Evolutionary conservation across 2,329 filamentous ascomycete species (phyloP), one percentile per base, ranked within the genome.

Genomic region (Talaromyces piceae): DNA sequence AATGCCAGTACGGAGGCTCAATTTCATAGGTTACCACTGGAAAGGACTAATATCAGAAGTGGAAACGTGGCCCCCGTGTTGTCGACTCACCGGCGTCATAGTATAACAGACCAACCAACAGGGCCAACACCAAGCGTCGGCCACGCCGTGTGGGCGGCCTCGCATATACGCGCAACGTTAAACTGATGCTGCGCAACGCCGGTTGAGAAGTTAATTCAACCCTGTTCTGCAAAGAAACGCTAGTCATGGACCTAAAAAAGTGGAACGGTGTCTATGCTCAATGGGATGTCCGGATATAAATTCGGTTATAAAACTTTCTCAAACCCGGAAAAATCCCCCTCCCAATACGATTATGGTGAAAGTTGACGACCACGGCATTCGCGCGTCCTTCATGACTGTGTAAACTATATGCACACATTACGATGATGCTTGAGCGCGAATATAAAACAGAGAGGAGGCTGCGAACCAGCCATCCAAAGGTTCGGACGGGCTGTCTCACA

Each of bases 401-500:
- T 18, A 20, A 2, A 22, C 20, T 12, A 5, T 23, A 22, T 13
- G 9, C 28, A 43, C 20, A 6, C 3, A 13, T n/a, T 22, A 25
- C 39, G 13, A 43, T 43, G 39, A 25, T 43, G 20, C 23, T 25
- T 25, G 39, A 43, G 39, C 20, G 13, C 3, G 20, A 43, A 25
- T 43, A 25, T 43, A 25, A 43, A 22, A 43, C 20, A 43, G 39
- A 43, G 13, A 13, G 39, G n/a, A 25, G 39, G 39, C 12, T 43
- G 20, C 23, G 39, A 43, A 43, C 50, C 1, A 53, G 47, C 28
- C 47, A 49, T 31, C 54, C 50, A 3, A 55, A 55, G 22, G 54
- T 55, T 16, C 54, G 54, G 20, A 49, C 51, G 9, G 54, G 54
- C 28, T 53, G 51, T 23, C 26, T 51, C 13, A 53, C 47, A n/a